A percentile compares a stretch with the other conserved stretches of the same genome.
These are phyloP conservation scores for Lenwebbia sp. DNA, from an alignment of 345 rosid species.

Conservation along the genomic window DNA sequence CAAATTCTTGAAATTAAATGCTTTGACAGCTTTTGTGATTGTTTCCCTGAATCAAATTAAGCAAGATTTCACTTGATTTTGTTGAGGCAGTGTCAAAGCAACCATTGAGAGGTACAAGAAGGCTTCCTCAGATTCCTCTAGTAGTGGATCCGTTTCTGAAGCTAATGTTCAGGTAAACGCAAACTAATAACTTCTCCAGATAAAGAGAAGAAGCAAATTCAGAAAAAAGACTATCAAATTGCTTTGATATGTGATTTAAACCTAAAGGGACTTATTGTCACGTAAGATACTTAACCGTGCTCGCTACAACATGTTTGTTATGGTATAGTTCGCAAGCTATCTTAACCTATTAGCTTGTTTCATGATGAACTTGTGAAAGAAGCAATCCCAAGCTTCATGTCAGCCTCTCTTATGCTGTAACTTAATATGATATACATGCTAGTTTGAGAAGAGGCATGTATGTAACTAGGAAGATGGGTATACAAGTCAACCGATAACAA, in stretches of 20 bases:
- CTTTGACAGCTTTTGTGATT: neutral
- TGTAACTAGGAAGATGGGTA: neutral
- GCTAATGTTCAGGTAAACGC: conserved; percentile 72
- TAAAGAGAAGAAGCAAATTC: neutral
- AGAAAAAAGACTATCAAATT: neutral
- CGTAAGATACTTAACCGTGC: neutral
- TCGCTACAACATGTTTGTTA: neutral
- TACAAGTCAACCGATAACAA: neutral
- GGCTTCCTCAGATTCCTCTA: conserved; percentile 52
- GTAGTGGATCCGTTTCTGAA: conserved; percentile 65
- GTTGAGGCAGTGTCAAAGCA: conserved; percentile 59
- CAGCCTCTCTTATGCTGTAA: neutral
- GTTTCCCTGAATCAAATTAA: neutral
- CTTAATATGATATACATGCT: neutral
- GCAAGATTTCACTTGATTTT: neutral
- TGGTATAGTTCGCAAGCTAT: neutral
- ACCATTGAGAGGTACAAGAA: conserved; percentile 97
- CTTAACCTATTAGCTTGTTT: neutral
- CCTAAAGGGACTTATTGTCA: neutral
- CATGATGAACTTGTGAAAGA: neutral
- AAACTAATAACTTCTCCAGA: neutral
- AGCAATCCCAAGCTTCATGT: neutral
- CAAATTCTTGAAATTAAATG: neutral
- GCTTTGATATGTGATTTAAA: neutral
- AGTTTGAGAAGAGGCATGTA: neutral